Percentiles rank a stretch among this genome's conserved stretches.
These are phyloP conservation scores for Penicillium antarcticum DNA, from an alignment of 495 filamentous ascomycete genomes.

Conservation along the genomic window DNA sequence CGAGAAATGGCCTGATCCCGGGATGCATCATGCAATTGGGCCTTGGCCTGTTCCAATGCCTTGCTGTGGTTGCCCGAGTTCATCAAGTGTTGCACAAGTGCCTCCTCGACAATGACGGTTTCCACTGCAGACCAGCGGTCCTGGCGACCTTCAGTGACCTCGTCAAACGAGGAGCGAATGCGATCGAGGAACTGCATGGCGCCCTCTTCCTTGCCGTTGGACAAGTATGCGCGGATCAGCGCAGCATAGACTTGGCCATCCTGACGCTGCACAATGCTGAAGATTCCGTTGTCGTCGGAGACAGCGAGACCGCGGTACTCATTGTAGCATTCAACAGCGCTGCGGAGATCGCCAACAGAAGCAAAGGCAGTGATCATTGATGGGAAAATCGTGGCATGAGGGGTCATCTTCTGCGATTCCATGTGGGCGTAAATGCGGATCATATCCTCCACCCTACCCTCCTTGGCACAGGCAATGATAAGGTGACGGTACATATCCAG, in stretches of 20 bases:
- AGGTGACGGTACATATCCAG: slow-evolving; percentile 76
- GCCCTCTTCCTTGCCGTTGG: slow-evolving; percentile 71
- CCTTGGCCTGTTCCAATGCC: slow-evolving; percentile 63
- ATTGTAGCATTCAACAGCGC: slow-evolving; percentile 93
- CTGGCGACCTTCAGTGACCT: slow-evolving; percentile 52
- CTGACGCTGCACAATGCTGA: slow-evolving; percentile 66
- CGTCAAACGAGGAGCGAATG: slow-evolving; percentile 59
- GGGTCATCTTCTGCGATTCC: slow-evolving; percentile 68
- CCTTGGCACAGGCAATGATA: slow-evolving; percentile 78
- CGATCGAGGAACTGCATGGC: slow-evolving; percentile 79
- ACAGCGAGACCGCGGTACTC: slow-evolving; percentile 85
- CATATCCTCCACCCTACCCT: slow-evolving; percentile 80
- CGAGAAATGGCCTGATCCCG: slow-evolving; percentile 52
- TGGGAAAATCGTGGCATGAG: slow-evolving; percentile 77
- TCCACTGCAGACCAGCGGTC: slow-evolving; percentile 55
- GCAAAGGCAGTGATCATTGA: slow-evolving; percentile 93
- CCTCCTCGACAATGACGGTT: slow-evolving; percentile 65
- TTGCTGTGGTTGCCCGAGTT: slow-evolving; percentile 59
- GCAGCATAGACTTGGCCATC: slow-evolving; percentile 86
- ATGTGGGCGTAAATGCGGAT: slow-evolving; percentile 83
- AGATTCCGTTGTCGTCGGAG: slow-evolving; percentile 71
- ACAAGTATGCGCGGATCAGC: slow-evolving; percentile 80
- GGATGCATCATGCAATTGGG: slow-evolving; percentile 43
- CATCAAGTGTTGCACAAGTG: slow-evolving; percentile 70
- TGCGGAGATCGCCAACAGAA: slow-evolving; percentile 70